Evolutionary conservation across 768 basidiomycete genomes (phyloP).

Genomic region (Amanita molliuscula): DNA sequence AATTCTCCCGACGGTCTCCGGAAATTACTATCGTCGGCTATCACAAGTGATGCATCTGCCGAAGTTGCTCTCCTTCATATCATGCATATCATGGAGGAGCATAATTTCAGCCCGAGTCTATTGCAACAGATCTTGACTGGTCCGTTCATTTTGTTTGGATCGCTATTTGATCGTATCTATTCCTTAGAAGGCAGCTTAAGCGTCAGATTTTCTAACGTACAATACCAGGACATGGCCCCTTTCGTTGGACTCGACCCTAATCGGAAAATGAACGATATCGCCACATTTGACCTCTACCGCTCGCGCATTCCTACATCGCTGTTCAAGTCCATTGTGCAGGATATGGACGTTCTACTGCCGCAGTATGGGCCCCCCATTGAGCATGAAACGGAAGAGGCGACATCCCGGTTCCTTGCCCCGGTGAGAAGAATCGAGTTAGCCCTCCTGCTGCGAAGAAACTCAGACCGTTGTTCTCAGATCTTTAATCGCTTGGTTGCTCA

Average conservation of each 20-base stretch:
- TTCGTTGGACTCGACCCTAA: constrained; percentile 12
- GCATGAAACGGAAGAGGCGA: constrained; percentile 14
- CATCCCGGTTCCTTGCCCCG: constrained; percentile 15
- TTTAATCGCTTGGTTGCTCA: constrained; percentile 12
- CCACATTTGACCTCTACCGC: constrained; percentile 12
- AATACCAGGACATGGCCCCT: constrained; percentile 11
- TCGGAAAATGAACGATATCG: constrained; percentile 9
- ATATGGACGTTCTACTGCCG: constrained; percentile 13
- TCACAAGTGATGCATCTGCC: neutral
- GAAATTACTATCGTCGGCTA: neutral
- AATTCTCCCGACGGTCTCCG: neutral
- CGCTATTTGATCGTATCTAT: neutral
- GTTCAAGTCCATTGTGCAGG: constrained; percentile 14
- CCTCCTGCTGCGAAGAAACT: constrained; percentile 8
- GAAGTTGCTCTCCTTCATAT: neutral
- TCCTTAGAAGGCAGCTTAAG: neutral
- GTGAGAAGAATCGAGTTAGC: constrained; percentile 7
- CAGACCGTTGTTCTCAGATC: constrained; percentile 10
- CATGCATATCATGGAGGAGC: neutral
- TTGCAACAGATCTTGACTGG: neutral
- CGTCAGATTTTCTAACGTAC: neutral
- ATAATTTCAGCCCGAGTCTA: neutral
- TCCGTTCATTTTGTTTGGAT: neutral
- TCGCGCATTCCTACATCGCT: constrained; percentile 15
- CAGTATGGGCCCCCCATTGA: constrained; percentile 12